phyloP scores from a whole-genome alignment of 371 early-diverging fungal genomes.

The Mortierella sp. region DNA sequence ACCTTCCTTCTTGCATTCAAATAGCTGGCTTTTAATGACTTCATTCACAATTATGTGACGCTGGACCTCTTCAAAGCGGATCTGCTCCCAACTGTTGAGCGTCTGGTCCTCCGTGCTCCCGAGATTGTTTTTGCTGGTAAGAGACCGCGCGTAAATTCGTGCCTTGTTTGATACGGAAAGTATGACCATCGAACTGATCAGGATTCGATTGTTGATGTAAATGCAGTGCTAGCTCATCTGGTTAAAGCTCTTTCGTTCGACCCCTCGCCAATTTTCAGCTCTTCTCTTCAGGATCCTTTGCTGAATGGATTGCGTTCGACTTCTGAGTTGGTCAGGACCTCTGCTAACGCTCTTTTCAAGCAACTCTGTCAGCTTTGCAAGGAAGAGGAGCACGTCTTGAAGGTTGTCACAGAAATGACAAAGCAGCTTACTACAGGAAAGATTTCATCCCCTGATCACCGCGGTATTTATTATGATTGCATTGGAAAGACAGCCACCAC shows the following conservation, averaged over 20 bases:
- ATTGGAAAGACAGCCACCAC: constrained; percentile 65
- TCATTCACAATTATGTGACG: constrained; percentile 66
- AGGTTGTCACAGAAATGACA: constrained; percentile 71
- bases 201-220: constrained; percentile 6
- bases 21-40: constrained; percentile 69
- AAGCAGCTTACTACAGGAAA: constrained; percentile 71
- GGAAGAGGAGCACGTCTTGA: constrained; percentile 63
- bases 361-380: constrained; percentile 64
- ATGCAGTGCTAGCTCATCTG: constrained; percentile 63
- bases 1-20: constrained; percentile 1
- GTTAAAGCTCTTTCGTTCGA: constrained; percentile 72
- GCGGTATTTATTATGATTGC: constrained; percentile 69
- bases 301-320: constrained; percentile 78
- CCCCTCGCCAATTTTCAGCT: constrained; percentile 69
- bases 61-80: constrained; percentile 65
- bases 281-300: constrained; percentile 76
- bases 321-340: constrained; percentile 68
- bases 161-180: not conserved
- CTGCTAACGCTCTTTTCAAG: constrained; percentile 69
- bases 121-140: constrained; percentile 82
- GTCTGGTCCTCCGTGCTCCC: constrained; percentile 89
- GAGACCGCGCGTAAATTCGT: not conserved
- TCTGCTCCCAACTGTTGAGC: constrained; percentile 72
- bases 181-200: not conserved
- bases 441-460: constrained; percentile 75